Percentiles rank a stretch among this genome's conserved stretches.
These are phyloP conservation scores for Apiotrichum veenhuisii DNA, from an alignment of 1,284 basidiomycete genomes.

Conservation along the genomic window DNA sequence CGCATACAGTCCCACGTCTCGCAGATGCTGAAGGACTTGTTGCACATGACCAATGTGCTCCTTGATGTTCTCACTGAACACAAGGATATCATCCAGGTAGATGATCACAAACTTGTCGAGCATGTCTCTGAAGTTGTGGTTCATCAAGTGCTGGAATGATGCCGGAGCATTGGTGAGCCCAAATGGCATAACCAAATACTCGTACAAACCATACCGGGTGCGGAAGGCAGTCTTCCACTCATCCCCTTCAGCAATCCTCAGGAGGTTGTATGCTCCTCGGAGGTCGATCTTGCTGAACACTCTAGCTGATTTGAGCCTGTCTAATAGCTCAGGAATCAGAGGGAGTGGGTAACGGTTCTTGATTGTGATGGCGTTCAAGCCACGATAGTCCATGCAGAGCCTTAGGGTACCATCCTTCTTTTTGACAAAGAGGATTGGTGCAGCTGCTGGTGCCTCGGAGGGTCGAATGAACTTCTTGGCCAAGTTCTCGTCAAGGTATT, in stretches of 20 bases:
- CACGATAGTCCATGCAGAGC: slow-evolving; percentile 39
- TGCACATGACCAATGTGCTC: slow-evolving; percentile 31
- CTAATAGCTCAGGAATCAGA: slow-evolving; percentile 25
- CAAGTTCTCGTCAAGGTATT: slow-evolving; percentile 51
- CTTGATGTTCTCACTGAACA: slow-evolving; percentile 51
- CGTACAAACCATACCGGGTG: slow-evolving; percentile 41
- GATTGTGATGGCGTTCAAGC: slow-evolving; percentile 26
- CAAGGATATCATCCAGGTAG: slow-evolving; percentile 50
- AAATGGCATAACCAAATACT: slow-evolving; percentile 50
- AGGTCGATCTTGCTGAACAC: slow-evolving; percentile 45
- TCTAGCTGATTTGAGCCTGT: slow-evolving; percentile 32
- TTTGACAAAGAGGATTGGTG: slow-evolving; percentile 53
- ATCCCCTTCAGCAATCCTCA: slow-evolving; percentile 32
- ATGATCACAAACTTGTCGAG: slow-evolving; percentile 35
- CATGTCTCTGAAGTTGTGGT: slow-evolving; percentile 31
- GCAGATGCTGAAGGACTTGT: slow-evolving; percentile 46
- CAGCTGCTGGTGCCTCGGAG: slow-evolving; percentile 34
- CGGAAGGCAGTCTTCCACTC: slow-evolving; percentile 49
- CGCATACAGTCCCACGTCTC: slow-evolving; percentile 40
- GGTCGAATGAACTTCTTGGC: slow-evolving; percentile 36
- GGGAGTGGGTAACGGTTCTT: slow-evolving; percentile 30
- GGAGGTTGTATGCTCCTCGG: slow-evolving; percentile 33
- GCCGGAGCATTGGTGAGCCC: slow-evolving; percentile 49
- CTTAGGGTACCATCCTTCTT: slow-evolving; percentile 49
- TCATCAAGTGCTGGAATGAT: slow-evolving; percentile 45